Base-by-base conservation (phyloP, 257 asterid genomes). In the Agastache rugosa region DNA sequence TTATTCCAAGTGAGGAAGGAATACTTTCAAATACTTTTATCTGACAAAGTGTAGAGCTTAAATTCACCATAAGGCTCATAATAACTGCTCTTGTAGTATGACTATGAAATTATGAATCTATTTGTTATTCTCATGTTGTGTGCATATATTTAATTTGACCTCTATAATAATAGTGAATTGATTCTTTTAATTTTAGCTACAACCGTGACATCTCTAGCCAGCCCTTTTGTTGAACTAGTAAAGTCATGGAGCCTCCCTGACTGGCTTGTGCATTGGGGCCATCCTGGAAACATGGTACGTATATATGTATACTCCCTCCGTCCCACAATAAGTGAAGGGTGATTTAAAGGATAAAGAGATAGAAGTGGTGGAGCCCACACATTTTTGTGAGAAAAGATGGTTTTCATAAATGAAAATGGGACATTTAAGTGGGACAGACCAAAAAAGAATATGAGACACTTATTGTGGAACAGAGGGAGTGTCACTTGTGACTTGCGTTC, bases 181-280 rank as follows among this genome's bases (percentile, higher is more conserved):
- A 50, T 77, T 48, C 31, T 77, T 56, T 9, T 25, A 61, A 22
- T 72, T 73, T 39, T 91, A 93, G 97, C 97, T 80, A 67, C 83
- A 67, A 83, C 90, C 11, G 84, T 90, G 72, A 86, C 84, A 15
- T 88, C 97, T 77, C 74, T 88, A 23, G 85, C 87, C 71, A 84
- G 86, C 39, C 95, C 97, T 23, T 76, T 79, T 31, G 95, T 88
- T 12, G 97, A 91, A 85, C 72, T 93, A 42, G 84, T 92, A 20
- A 86, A 88, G 72, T 90, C 97, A 54, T 86, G 64, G 87, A 81
- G 85, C 81, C 87, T 91, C 50, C 98, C 97, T 0, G 96, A 72
- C 29, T 91, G 96, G 97, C 97, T 94, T 34, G 96, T 92, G 25
- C 98, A 94, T 67, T 94, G 97, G 97, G 97, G 98, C 63, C 97